phyloP scores from a whole-genome alignment of 306 rosid species.

The Fragaria iinumae region DNA sequence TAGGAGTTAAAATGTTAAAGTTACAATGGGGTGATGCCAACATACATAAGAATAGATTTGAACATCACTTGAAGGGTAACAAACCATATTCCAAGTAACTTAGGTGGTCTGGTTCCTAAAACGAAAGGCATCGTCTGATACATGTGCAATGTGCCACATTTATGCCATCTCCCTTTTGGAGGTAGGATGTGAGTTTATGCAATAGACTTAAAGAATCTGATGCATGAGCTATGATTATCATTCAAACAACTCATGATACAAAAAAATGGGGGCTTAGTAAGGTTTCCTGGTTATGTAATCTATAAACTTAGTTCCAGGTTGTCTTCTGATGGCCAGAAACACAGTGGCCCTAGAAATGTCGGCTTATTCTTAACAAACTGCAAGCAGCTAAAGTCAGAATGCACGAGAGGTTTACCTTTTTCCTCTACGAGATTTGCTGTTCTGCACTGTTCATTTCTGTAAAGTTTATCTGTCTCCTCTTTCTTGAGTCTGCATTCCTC shows the following conservation, averaged over 20 bases:
- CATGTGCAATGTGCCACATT: background rate
- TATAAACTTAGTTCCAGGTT: too few species aligned
- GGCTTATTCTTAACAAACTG: too few species aligned
- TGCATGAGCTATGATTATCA: slow-evolving; percentile 1
- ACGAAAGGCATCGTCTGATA: background rate
- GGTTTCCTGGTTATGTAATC: background rate
- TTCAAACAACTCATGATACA: slow-evolving; percentile 3
- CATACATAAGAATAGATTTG: too few species aligned
- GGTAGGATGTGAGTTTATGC: background rate
- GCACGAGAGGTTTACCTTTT: slow-evolving; percentile 48
- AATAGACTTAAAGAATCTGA: background rate
- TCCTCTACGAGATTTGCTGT: slow-evolving; percentile 48
- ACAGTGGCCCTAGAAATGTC: background rate
- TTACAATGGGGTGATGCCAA: too few species aligned
- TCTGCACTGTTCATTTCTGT: slow-evolving; percentile 55
- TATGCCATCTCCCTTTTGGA: background rate
- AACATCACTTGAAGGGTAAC: too few species aligned
- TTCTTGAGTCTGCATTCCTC: slow-evolving; percentile 23
- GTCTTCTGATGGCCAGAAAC: background rate
- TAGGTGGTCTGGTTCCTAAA: too few species aligned
- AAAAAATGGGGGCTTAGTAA: background rate
- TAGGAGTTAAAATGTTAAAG: background rate
- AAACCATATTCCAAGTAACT: too few species aligned
- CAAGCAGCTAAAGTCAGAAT: slow-evolving; percentile 14
- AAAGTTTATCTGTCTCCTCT: slow-evolving; percentile 44